Evolutionary conservation across 345 rosid species (phyloP), one percentile per base, ranked within the genome.

Genomic region (Tarenaya hassleriana): DNA sequence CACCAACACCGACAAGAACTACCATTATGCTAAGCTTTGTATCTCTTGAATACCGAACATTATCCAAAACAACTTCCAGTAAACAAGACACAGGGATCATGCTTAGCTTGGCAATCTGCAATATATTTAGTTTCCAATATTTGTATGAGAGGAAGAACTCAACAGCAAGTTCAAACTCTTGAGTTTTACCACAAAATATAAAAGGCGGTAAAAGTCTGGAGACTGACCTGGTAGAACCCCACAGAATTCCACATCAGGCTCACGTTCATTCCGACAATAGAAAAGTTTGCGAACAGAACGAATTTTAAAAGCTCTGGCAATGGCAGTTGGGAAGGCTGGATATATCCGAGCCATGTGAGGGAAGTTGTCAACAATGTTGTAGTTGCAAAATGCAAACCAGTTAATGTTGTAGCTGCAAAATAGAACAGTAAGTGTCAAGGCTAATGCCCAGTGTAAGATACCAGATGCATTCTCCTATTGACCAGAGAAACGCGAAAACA

Each of bases 191-290:
- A n/a, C n/a, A n/a, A n/a, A 51, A 47, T 4, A 0, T n/a, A 8
- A 6, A 19, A 8, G 0, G 4, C 33, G 19, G 48, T 0, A 1
- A 27, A 40, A 16, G 11, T 33, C 31, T 8, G 50, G 27, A 47
- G 40, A 51, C 70, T 60, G 51, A 82, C 98, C 98, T 94, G 97
- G 74, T 94, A 94, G 64, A 94, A 94, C 21, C 99, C 99, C n/a
- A 94, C 99, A n/a, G 99, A 88, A 35, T 88, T 94, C 99, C 95
- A 94, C 99, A 94, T 88, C 44, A 94, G 73, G 67, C 99, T 94
- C 47, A 94, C 91, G 43, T 94, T 94, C 99, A 94, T 94, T 58
- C 99, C 97, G 74, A 94, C 97, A 32, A 94, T 86, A 8, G 99
- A 94, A 72, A 86, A 94, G 73, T 88, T 94, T 17, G 95, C 99